phyloP scores from a whole-genome alignment of 139 green algal genomes.

The Choricystis sp. region DNA sequence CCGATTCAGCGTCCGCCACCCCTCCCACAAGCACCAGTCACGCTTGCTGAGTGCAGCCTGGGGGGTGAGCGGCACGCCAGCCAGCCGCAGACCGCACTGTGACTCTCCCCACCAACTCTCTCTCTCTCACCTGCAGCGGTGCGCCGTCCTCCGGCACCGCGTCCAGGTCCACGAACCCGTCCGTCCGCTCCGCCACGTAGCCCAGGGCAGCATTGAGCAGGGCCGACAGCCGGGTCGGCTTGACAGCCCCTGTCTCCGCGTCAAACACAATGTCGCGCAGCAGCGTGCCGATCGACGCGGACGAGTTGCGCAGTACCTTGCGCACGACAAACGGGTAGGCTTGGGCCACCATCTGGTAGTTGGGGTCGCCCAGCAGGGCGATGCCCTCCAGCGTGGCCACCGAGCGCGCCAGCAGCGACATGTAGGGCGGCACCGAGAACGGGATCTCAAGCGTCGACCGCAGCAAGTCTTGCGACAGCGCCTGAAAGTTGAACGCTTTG shows the following conservation, averaged over 20 bases:
- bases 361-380: conserved; percentile 49
- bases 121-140: conserved; percentile 19
- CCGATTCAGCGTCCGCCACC: neutral
- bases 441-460: conserved; percentile 62
- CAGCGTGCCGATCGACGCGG: conserved; percentile 22
- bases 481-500: conserved; percentile 26
- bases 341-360: conserved; percentile 51
- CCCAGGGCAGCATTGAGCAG: conserved; percentile 63
- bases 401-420: conserved; percentile 54
- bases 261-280: conserved; percentile 54
- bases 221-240: conserved; percentile 39
- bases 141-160: conserved; percentile 50
- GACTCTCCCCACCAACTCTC: neutral
- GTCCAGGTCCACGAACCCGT: conserved; percentile 64
- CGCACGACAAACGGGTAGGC: conserved; percentile 69
- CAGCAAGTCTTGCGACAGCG: conserved; percentile 48
- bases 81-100: too few species aligned
- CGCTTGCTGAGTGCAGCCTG: too few species aligned
- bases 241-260: conserved; percentile 22
- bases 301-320: conserved; percentile 48
- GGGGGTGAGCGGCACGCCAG: too few species aligned
- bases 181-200: conserved; percentile 33
- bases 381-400: conserved; percentile 67
- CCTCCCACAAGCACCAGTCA: too few species aligned
- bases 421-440: conserved; percentile 78